These are phyloP conservation scores for Symbiodinium natans DNA, from an alignment of 73 alveolate genomes.

Conservation along the genomic window DNA sequence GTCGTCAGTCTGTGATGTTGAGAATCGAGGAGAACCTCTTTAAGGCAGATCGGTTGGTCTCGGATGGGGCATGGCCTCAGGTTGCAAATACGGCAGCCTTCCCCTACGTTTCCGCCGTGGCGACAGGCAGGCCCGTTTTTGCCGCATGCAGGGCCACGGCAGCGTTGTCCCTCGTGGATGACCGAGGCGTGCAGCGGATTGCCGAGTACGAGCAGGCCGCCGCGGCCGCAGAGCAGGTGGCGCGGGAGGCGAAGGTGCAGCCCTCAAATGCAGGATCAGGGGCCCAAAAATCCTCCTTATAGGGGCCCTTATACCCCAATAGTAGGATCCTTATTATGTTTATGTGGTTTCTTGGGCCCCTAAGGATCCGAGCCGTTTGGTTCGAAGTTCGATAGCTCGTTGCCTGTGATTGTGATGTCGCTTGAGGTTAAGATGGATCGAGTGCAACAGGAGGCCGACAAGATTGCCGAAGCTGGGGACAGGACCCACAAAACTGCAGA, in stretches of 20 bases:
- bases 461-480: not conserved
- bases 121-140: not conserved
- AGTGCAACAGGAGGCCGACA: not conserved
- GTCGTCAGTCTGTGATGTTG: no score
- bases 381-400: no score
- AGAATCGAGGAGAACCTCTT: not conserved
- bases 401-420: no score
- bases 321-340: no score
- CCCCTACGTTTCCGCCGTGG: not conserved
- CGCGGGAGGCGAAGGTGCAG: not conserved
- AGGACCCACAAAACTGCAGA: not conserved
- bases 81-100: not conserved
- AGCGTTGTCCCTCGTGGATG: no score
- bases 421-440: not conserved
- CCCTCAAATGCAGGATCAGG: not conserved
- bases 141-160: not conserved
- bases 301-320: no score
- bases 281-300: no score
- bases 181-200: not conserved
- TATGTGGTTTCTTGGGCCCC: no score
- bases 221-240: not conserved
- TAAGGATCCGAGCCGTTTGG: no score
- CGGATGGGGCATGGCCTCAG: not conserved
- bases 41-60: not conserved
- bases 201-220: conserved; percentile 4